Conservation (phyloP, 108 stramenopile genomes). For the Aurantiochytrium sp. region DNA sequence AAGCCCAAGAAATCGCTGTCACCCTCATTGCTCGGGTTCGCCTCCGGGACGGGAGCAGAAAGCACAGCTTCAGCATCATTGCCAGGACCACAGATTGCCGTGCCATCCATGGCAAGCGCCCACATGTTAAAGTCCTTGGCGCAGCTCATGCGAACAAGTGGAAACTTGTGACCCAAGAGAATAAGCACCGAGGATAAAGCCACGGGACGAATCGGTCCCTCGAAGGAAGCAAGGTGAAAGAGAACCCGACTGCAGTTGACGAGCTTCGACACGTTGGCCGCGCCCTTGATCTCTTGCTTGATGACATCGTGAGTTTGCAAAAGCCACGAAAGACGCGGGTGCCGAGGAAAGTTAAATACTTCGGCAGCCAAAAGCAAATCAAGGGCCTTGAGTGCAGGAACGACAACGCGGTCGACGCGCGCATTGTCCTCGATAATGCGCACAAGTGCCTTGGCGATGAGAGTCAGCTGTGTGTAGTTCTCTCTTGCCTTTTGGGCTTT, state of each 20-base stretch:
- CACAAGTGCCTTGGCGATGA: background rate
- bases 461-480: background rate
- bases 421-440: background rate
- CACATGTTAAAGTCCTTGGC: slow-evolving; percentile 14
- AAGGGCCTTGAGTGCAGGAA: background rate
- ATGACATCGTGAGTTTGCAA: background rate
- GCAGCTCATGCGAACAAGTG: background rate
- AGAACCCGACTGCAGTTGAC: background rate
- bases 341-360: background rate
- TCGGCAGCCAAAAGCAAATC: background rate
- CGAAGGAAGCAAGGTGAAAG: background rate
- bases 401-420: background rate
- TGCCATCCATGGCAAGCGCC: slow-evolving; percentile 2
- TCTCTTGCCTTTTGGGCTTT: background rate
- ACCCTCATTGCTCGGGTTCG: background rate
- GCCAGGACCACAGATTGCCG: background rate
- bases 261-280: background rate
- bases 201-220: background rate
- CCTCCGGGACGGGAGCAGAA: background rate
- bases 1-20: background rate
- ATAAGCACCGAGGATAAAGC: background rate
- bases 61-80: background rate
- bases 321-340: background rate
- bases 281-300: background rate
- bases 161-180: background rate